A percentile compares a stretch with the other conserved stretches of the same genome.
phyloP scores from a whole-genome alignment of 495 filamentous ascomycete genomes.

The Penicillium antarcticum region DNA sequence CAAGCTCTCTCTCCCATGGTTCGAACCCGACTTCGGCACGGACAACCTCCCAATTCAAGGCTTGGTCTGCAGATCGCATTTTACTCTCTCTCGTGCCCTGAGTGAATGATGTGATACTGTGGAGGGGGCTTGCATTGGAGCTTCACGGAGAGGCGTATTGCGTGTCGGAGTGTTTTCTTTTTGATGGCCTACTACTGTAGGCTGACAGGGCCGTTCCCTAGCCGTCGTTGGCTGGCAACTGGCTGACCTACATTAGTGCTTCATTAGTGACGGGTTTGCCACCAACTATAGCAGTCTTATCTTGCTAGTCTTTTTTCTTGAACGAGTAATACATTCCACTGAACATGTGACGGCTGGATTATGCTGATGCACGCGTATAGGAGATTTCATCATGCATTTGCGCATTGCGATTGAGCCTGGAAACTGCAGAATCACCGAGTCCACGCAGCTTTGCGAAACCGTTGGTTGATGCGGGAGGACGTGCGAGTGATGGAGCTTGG shows the following conservation, averaged over 20 bases:
- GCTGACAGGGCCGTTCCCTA: not conserved
- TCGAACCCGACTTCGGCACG: constrained; percentile 8
- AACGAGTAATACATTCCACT: not conserved
- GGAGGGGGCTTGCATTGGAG: constrained; percentile 24
- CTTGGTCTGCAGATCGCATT: constrained; percentile 19
- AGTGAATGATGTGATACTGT: constrained; percentile 18
- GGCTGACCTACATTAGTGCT: constrained; percentile 5
- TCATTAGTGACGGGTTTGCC: not conserved
- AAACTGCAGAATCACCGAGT: constrained; percentile 26
- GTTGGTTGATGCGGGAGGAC: constrained; percentile 12
- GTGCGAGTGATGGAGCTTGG: constrained; percentile 3
- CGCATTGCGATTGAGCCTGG: not conserved
- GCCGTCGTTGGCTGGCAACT: not conserved
- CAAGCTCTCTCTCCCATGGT: constrained; percentile 9
- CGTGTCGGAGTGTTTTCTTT: not conserved
- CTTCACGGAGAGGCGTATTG: not conserved
- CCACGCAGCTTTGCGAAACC: constrained; percentile 1
- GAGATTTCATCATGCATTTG: constrained; percentile 1
- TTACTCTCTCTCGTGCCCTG: not conserved
- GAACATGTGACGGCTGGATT: constrained; percentile 1
- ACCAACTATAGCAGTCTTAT: not conserved
- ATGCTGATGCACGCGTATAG: not conserved
- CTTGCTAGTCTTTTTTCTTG: not conserved
- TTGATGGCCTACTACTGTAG: not conserved
- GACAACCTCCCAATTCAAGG: constrained; percentile 16